phyloP scores from a whole-genome alignment of 176 grass and related monocot species.

The Puya raimondii region DNA sequence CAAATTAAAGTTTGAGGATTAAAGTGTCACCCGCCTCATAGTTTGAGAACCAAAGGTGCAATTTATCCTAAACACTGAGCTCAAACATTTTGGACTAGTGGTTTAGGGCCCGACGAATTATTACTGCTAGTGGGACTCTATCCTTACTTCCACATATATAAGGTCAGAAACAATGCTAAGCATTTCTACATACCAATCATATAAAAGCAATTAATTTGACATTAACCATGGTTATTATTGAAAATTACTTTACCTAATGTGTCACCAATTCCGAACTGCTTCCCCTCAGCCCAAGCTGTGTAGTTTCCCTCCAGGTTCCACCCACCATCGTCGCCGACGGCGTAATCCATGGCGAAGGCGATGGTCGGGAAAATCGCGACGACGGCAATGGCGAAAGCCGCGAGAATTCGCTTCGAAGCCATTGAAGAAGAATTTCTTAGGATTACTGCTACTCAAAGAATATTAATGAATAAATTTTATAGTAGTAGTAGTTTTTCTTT shows the following conservation, averaged over 20 bases:
- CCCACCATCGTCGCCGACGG: slow-evolving; percentile 31
- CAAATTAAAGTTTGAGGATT: too few species aligned
- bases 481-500: too few species aligned
- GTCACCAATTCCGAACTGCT: slow-evolving; percentile 45
- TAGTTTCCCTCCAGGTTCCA: slow-evolving; percentile 30
- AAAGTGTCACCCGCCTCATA: too few species aligned
- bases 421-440: slow-evolving; percentile 5
- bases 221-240: neutral
- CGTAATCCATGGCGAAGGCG: slow-evolving; percentile 19
- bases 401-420: slow-evolving; percentile 35
- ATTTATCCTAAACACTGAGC: too few species aligned
- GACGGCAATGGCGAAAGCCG: neutral
- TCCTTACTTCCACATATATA: too few species aligned
- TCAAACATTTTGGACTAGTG: too few species aligned
- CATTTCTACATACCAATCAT: neutral
- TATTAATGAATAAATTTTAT: too few species aligned
- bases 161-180: too few species aligned
- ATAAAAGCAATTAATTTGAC: neutral
- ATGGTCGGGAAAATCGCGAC: slow-evolving; percentile 8
- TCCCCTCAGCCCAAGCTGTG: slow-evolving; percentile 23
- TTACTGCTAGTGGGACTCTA: too few species aligned
- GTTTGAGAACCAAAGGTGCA: too few species aligned
- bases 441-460: neutral
- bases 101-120: too few species aligned
- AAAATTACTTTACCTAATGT: slow-evolving; percentile 27